A percentile compares a stretch with the other conserved stretches of the same genome.
These are phyloP conservation scores for Golubevia sp. DNA, from an alignment of 1,284 basidiomycete genomes.

Conservation along the genomic window DNA sequence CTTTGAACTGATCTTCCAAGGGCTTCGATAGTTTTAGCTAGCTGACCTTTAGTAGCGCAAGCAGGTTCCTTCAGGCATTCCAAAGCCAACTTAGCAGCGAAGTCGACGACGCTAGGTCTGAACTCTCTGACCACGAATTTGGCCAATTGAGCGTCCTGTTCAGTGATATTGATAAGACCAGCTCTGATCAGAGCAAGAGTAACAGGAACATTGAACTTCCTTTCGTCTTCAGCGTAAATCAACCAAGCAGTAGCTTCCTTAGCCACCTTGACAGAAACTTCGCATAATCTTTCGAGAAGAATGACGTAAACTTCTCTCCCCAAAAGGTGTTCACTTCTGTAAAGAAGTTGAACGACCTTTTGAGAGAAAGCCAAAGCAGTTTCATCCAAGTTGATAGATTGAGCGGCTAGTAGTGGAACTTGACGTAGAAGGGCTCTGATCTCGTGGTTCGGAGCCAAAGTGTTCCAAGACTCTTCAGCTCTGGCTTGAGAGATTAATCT, in stretches of 20 bases:
- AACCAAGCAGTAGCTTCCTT: slow-evolving; percentile 98
- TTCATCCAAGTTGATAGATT: slow-evolving; percentile 78
- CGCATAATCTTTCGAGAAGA: slow-evolving; percentile 85
- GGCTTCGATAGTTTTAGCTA: slow-evolving; percentile 80
- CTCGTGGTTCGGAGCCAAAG: slow-evolving; percentile 70
- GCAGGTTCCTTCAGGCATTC: slow-evolving; percentile 79
- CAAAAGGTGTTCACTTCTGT: slow-evolving; percentile 46
- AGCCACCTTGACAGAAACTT: slow-evolving; percentile 85
- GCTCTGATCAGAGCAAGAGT: slow-evolving; percentile 85
- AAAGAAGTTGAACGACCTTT: slow-evolving; percentile 73
- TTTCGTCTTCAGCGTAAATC: slow-evolving; percentile 87
- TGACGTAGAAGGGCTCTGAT: slow-evolving; percentile 81
- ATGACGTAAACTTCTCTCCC: slow-evolving; percentile 71
- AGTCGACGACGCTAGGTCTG: slow-evolving; percentile 78
- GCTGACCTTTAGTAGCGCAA: slow-evolving; percentile 76
- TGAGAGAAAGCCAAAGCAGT: slow-evolving; percentile 92
- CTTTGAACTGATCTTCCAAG: slow-evolving; percentile 69
- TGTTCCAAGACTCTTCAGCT: slow-evolving; percentile 23
- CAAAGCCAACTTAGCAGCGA: slow-evolving; percentile 80
- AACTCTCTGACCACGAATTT: slow-evolving; percentile 79
- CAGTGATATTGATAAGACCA: slow-evolving; percentile 75
- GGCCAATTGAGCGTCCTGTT: slow-evolving; percentile 89
- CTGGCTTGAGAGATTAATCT: slow-evolving; percentile 38
- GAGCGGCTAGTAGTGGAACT: slow-evolving; percentile 77
- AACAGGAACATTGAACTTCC: slow-evolving; percentile 91